These are phyloP conservation scores for Lichenothelia convexa DNA, from an alignment of 495 filamentous ascomycete genomes.

Conservation along the genomic window DNA sequence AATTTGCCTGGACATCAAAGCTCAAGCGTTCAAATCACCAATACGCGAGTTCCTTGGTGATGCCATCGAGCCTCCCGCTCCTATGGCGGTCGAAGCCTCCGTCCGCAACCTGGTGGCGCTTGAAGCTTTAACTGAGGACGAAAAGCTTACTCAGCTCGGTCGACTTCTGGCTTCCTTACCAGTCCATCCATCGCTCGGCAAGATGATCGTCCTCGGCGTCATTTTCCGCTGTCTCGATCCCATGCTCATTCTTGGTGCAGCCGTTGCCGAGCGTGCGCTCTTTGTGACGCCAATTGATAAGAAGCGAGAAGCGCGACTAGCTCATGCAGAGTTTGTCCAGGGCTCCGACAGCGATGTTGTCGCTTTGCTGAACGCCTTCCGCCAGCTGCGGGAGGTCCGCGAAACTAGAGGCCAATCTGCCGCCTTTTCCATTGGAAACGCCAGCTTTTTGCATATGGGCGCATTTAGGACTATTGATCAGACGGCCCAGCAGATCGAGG, in stretches of 20 bases:
- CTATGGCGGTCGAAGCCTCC: slow-evolving; percentile 25
- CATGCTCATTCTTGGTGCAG: slow-evolving; percentile 34
- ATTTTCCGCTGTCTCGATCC: slow-evolving; percentile 45
- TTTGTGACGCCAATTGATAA: slow-evolving; percentile 25
- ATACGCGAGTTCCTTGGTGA: slow-evolving; percentile 31
- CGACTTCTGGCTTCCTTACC: slow-evolving; percentile 28
- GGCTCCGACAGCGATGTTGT: slow-evolving; percentile 34
- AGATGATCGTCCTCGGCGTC: slow-evolving; percentile 38
- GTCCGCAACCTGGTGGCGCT: slow-evolving; percentile 27
- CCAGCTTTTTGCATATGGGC: slow-evolving; percentile 24
- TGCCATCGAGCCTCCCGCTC: slow-evolving; percentile 34
- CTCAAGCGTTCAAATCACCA: slow-evolving; percentile 24
- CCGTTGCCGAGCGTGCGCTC: slow-evolving; percentile 22
- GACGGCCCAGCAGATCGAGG: slow-evolving; percentile 28
- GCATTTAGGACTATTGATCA: slow-evolving; percentile 25
- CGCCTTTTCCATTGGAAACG: neutral
- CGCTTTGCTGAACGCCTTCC: slow-evolving; percentile 31
- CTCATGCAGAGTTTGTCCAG: slow-evolving; percentile 23
- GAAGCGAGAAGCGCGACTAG: slow-evolving; percentile 15
- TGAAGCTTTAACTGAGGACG: slow-evolving; percentile 30
- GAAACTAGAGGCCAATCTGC: slow-evolving; percentile 3
- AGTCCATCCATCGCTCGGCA: slow-evolving; percentile 33
- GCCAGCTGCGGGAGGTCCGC: slow-evolving; percentile 20
- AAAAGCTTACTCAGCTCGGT: slow-evolving; percentile 35
- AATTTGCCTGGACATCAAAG: slow-evolving; percentile 30